Conservation (phyloP, 2,329 filamentous ascomycete genomes). For the Neopestalotiopsis sp. region DNA sequence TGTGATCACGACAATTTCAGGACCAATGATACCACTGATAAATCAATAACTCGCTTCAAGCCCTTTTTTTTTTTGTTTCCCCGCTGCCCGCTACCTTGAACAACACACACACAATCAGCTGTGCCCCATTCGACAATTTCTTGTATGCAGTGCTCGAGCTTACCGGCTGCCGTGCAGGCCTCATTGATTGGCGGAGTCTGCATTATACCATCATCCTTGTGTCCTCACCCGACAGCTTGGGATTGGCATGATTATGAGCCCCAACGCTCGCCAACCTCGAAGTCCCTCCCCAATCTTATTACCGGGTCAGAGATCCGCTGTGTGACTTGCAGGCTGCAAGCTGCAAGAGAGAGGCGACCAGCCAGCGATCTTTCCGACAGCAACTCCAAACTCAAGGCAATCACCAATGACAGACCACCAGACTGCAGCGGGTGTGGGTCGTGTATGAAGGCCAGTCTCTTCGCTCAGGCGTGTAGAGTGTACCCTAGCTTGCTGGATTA, state of each 20-base stretch:
- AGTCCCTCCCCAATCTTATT: neutral
- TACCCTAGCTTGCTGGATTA: neutral
- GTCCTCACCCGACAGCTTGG: constrained; percentile 9
- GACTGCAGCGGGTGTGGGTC: neutral
- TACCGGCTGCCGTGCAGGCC: neutral
- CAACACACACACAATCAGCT: neutral
- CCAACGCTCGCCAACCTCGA: neutral
- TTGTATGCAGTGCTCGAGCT: neutral
- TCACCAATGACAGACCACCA: neutral
- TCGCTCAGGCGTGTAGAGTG: neutral
- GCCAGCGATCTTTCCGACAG: neutral
- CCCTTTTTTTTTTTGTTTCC: neutral
- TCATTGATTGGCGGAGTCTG: neutral
- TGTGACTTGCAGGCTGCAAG: neutral
- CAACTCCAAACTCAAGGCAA: neutral
- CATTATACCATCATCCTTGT: constrained; percentile 3
- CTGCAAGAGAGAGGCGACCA: neutral
- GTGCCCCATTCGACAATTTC: neutral
- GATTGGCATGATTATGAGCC: neutral
- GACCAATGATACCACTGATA: constrained; percentile 3
- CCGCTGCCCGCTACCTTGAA: neutral
- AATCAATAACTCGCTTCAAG: neutral
- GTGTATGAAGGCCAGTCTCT: neutral
- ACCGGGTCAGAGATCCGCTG: neutral
- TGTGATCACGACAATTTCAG: neutral